Percentiles rank a stretch among this genome's conserved stretches.
Evolutionary conservation across 129 eudicot species (phyloP).

Genomic region (Flaveria robusta): DNA sequence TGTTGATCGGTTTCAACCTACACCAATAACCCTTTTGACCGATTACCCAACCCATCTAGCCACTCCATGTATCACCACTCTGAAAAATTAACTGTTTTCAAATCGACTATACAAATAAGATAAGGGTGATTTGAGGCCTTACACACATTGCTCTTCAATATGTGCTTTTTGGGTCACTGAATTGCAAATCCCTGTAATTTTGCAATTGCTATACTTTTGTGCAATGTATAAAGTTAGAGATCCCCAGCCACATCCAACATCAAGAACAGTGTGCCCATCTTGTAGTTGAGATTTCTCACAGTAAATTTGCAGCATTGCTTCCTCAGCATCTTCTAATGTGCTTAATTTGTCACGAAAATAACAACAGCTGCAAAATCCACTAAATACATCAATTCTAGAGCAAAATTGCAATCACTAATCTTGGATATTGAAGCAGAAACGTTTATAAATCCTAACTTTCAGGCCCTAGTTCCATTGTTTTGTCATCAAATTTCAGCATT

Average conservation of each 20-base stretch:
- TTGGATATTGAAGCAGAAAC: too few relatives aligned
- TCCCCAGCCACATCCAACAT: conserved; percentile 99
- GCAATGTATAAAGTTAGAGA: conserved; percentile 79
- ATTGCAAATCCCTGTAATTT: conserved; percentile 91
- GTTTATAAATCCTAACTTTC: too few relatives aligned
- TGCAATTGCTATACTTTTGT: conserved; percentile 68
- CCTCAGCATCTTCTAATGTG: conserved; percentile 91
- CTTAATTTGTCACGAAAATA: conserved; percentile 64
- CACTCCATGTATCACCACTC: too few relatives aligned
- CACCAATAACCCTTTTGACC: too few relatives aligned
- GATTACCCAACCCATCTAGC: too few relatives aligned
- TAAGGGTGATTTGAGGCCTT: conserved; percentile 12
- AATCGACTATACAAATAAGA: not conserved
- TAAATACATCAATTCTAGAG: conserved; percentile 18
- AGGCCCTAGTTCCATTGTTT: too few relatives aligned
- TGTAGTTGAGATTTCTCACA: conserved; percentile 78
- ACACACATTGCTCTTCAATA: conserved; percentile 86
- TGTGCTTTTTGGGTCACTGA: conserved; percentile 83
- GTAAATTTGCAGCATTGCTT: conserved; percentile 82
- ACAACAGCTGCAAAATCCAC: conserved; percentile 71
- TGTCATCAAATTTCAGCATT: too few relatives aligned
- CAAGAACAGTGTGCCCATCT: conserved; percentile 96
- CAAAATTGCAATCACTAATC: not conserved
- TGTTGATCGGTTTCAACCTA: too few relatives aligned
- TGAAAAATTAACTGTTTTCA: not conserved